Evolutionary conservation across 352 stramenopile genomes (phyloP).

Genomic region (Phytophthora pinifolia): DNA sequence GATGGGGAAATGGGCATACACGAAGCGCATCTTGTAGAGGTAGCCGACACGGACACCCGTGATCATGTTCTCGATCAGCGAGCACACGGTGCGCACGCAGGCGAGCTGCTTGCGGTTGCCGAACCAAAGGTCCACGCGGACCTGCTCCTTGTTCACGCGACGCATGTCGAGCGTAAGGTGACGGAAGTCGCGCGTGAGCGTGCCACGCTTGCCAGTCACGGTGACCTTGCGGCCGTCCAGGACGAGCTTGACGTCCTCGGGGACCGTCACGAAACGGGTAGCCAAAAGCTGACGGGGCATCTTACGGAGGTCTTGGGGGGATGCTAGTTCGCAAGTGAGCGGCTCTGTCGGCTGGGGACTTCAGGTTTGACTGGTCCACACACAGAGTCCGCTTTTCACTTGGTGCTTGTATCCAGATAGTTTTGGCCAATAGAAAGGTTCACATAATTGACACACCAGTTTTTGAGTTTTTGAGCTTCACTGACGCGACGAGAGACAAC

Average conservation of each 20-base stretch:
- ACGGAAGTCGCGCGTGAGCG: constrained; percentile 96
- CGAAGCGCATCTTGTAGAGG: constrained; percentile 99
- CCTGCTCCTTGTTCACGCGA: constrained; percentile 88
- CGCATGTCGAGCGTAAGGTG: constrained; percentile 97
- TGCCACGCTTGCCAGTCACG: constrained; percentile 95
- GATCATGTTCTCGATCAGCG: constrained; percentile 99
- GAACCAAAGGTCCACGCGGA: constrained; percentile 99
- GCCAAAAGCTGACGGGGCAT: constrained; percentile 90
- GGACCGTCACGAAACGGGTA: constrained; percentile 93
- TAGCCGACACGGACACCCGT: constrained; percentile 98
- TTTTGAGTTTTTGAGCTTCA: not conserved
- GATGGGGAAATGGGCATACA: constrained; percentile 99
- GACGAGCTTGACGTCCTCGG: constrained; percentile 92
- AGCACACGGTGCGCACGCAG: constrained; percentile 97
- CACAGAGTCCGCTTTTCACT: constrained; percentile 1
- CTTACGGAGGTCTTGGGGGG: constrained; percentile 52
- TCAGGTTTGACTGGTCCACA: constrained; percentile 24
- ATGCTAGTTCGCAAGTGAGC: constrained; percentile 76
- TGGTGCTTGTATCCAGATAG: not conserved
- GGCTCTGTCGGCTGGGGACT: too few relatives aligned
- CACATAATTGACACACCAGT: constrained; percentile 17
- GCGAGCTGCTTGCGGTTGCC: constrained; percentile 98
- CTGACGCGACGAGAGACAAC: constrained; percentile 1
- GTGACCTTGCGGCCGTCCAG: constrained; percentile 95
- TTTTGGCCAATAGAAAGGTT: constrained; percentile 12